Conservation (phyloP, 2,329 filamentous ascomycete species). For the Xenosphaeropsis pyriputrescens region DNA sequence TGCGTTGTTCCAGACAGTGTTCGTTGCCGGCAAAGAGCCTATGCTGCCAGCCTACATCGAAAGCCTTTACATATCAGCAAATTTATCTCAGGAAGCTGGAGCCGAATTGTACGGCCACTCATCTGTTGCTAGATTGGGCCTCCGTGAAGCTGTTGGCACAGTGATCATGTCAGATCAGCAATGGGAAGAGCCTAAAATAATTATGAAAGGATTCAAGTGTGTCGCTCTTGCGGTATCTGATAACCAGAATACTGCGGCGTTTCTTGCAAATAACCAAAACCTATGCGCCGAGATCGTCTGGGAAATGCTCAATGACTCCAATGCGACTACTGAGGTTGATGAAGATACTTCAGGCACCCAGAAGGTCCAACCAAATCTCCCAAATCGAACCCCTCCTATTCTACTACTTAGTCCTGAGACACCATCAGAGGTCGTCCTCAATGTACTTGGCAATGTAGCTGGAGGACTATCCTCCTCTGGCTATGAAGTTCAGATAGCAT, state of each 20-base stretch:
- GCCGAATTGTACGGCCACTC: constrained; percentile 26
- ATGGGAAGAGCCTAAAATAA: constrained; percentile 20
- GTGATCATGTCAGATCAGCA: constrained; percentile 26
- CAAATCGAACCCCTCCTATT: too few relatives aligned
- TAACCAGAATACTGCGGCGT: constrained; percentile 16
- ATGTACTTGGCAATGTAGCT: too few relatives aligned
- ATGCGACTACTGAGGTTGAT: too few relatives aligned
- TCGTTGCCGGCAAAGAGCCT: background rate
- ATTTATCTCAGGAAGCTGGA: constrained; percentile 18
- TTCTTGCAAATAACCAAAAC: constrained; percentile 31
- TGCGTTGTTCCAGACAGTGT: constrained; percentile 30
- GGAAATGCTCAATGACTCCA: constrained; percentile 7
- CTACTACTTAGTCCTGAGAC: too few relatives aligned
- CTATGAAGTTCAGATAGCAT: too few relatives aligned
- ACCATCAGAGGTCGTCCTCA: too few relatives aligned
- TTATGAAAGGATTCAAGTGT: constrained; percentile 29
- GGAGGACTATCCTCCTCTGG: too few relatives aligned
- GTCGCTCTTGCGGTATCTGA: constrained; percentile 19
- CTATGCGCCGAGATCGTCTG: constrained; percentile 33
- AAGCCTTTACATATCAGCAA: constrained; percentile 29
- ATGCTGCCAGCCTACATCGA: constrained; percentile 12
- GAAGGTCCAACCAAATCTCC: too few relatives aligned
- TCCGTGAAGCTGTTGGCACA: constrained; percentile 24
- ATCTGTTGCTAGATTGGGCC: constrained; percentile 19
- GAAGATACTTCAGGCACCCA: too few relatives aligned